Base-by-base conservation (phyloP, 2,329 filamentous ascomycete genomes). In the Pseudocercospora eumusae region DNA sequence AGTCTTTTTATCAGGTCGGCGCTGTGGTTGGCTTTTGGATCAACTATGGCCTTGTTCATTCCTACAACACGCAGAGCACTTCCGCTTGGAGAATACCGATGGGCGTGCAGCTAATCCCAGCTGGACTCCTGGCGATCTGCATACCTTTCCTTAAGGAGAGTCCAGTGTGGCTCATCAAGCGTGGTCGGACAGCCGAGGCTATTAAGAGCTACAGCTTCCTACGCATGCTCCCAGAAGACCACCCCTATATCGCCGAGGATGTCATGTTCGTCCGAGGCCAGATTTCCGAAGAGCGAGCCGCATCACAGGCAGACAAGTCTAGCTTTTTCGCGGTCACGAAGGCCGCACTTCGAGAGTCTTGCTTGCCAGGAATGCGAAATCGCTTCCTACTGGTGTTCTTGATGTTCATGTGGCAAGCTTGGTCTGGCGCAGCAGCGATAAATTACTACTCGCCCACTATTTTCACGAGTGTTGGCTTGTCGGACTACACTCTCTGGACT, bases 401-500 rank as follows among this genome's bases (percentile, higher is more conserved):
- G 42, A 75, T 77, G 69, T 77, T 79, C 64, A 75, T 75, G 72
- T 75, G 72, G 73, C 74, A 76, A 57, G 73, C 50, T 25, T 69
- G 67, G 67, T 70, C 66, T 1, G 74, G 75, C 0, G 72, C 72
- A 0, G 73, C 74, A 2, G 75, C 75, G 0, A 76, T 77, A 55
- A 76, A 77, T 49, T 77, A 77, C 62, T 70, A 76, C 56, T 70
- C 65, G 0, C 75, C 75, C 0, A 75, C 71, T 1, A 76, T 77
- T 57, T 76, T 77, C 58, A 71, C 66, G 0, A 73, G 70, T 1
- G 75, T 77, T 28, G 75, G 75, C 9, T 60, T 77, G 1, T 72
- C 68, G 3, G 74, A 75, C 23, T 67, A 72, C 13, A 75, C 73
- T 2, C 69, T 76, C 11, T 76, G 72, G 71, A 77, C 75, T 3